phyloP scores from a whole-genome alignment of 2,329 filamentous ascomycete species.

The Talaromyces sp. region DNA sequence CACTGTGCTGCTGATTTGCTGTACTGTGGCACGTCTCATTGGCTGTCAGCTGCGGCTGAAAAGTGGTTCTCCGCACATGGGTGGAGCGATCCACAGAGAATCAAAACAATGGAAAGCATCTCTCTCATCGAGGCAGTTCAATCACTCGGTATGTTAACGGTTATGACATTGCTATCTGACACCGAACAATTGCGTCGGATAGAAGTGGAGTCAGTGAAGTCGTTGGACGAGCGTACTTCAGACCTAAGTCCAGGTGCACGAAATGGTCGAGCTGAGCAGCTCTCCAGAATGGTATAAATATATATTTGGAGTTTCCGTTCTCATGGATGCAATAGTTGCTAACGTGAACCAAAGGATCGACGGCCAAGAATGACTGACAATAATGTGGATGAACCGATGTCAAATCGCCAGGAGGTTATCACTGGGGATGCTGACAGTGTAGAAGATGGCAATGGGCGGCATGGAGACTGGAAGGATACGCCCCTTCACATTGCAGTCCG shows the following conservation, averaged over 20 bases:
- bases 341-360: not conserved
- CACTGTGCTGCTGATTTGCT: not conserved
- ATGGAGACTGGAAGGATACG: not conserved
- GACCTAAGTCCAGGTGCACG: not conserved
- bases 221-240: not conserved
- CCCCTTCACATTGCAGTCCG: not conserved
- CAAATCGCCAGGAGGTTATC: not conserved
- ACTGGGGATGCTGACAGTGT: not conserved
- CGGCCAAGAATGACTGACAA: not conserved
- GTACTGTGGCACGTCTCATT: not conserved
- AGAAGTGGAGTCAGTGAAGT: not conserved
- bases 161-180: not conserved
- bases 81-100: not conserved
- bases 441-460: not conserved
- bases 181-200: too few species aligned
- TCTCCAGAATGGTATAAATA: not conserved
- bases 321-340: not conserved
- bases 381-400: not conserved
- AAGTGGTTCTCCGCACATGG: not conserved
- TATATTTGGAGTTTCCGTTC: not conserved
- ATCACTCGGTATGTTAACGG: not conserved
- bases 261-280: not conserved
- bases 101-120: not conserved
- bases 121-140: not conserved
- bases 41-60: not conserved